These are phyloP conservation scores for Telopea speciosissima DNA, from an alignment of 177 flowering plant species.

Conservation along the genomic window DNA sequence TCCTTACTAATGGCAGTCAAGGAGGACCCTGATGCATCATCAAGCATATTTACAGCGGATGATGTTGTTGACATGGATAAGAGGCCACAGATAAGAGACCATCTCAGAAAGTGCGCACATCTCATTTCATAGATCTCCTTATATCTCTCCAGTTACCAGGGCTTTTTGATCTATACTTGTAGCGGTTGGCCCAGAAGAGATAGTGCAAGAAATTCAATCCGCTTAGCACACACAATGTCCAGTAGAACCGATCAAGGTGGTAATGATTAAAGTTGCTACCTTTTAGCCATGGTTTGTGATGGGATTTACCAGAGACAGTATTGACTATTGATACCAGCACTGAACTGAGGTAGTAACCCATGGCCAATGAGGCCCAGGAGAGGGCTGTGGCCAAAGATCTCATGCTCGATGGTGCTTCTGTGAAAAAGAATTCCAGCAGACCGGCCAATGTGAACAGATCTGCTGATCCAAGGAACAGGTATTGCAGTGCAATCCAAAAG, in stretches of 20 bases:
- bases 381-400: constrained; percentile 79
- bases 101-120: constrained; percentile 1
- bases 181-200: constrained; percentile 67
- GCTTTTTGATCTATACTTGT: constrained; percentile 36
- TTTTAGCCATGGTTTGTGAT: constrained; percentile 58
- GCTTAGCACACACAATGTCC: constrained; percentile 65
- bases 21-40: constrained; percentile 4
- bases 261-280: constrained; percentile 66
- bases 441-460: constrained; percentile 90
- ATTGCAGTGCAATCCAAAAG: constrained; percentile 81
- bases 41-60: constrained; percentile 10
- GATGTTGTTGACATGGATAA: not conserved
- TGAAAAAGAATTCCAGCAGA: constrained; percentile 85
- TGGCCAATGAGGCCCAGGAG: constrained; percentile 77
- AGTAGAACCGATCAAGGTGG: constrained; percentile 74
- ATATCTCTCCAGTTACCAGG: constrained; percentile 2
- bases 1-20: constrained; percentile 2
- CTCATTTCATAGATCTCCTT: constrained; percentile 1
- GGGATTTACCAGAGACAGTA: constrained; percentile 26
- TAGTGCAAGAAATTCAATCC: constrained; percentile 67
- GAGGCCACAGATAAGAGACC: not conserved
- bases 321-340: constrained; percentile 65
- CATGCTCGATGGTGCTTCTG: constrained; percentile 81
- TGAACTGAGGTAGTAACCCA: constrained; percentile 88
- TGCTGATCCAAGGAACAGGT: constrained; percentile 81